Base-by-base conservation (phyloP, 2,329 filamentous ascomycete genomes). In the Alternaria dauci region DNA sequence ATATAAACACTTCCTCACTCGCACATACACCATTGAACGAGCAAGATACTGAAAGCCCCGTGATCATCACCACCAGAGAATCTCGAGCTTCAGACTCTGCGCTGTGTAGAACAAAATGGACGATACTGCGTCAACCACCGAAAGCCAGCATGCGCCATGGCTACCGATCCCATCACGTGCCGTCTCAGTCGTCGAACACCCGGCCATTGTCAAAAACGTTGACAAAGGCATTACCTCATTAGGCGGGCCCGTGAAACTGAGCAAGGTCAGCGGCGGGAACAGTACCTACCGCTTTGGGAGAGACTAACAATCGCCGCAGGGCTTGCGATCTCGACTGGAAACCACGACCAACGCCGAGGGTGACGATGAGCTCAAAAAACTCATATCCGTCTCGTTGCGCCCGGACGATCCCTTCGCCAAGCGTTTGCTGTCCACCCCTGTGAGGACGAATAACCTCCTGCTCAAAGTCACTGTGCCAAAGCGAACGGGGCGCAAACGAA, bases 391-490 rank as follows among this genome's bases (percentile, higher is more conserved):
- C n/a, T 91, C 91, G 69, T 83, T 98, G 55, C 88, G 92, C 23
- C 91, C 91, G 25, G 87, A 93, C 65, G 93, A 96, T 76, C 89
- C 90, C 3, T 88, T 92, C 71, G 89, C 91, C 70, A 90, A 91
- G 68, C 91, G 92, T 8, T 83, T 97, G 62, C 83, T 90, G 68
- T 97, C 94, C 8, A 89, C 89, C 42, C 91, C 90, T 73, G 87
- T 89, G 32, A 81, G 87, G 20, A 91, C 92, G 9, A 92, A 93
- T 74, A 96, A 97, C 73, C 81, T 98, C 20, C 84, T 98, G 20
- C 83, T 99, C 54, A 94, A 93, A 76, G 85, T 99, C 56, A 93
- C 90, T 0, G 88, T 98, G 1, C 94, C 95, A 0, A 95, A 89
- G 77, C 85, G 92, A 57, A 97, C 93, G 2, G 94, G 94, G 3